These are phyloP conservation scores for Phyllosticta ampelicida DNA, from an alignment of 2,329 filamentous ascomycete species.

Conservation along the genomic window DNA sequence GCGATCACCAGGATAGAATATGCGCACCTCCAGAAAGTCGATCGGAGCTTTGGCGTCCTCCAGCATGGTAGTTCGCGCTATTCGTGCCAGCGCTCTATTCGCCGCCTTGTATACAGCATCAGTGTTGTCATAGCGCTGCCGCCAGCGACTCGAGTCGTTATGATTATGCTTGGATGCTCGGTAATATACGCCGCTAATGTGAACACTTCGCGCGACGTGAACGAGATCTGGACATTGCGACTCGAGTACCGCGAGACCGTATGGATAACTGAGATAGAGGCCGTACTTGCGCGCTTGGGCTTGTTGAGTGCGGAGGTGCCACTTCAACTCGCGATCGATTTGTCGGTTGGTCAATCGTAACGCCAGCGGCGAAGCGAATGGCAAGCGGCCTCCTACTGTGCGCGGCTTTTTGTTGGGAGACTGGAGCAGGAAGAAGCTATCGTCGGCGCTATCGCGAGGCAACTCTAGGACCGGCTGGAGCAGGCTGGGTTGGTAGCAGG, in stretches of 20 bases:
- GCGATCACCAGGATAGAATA: conserved; percentile 30
- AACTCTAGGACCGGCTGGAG: conserved; percentile 6
- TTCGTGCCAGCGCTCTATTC: conserved; percentile 20
- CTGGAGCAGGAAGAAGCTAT: conserved; percentile 2
- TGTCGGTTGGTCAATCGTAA: conserved; percentile 23
- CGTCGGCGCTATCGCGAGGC: not conserved
- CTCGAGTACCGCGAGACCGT: conserved; percentile 31
- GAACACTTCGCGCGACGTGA: conserved; percentile 29
- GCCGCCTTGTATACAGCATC: conserved; percentile 13
- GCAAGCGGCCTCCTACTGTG: conserved; percentile 7
- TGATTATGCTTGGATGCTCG: conserved; percentile 8
- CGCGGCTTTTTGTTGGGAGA: not conserved
- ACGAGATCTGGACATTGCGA: conserved; percentile 29
- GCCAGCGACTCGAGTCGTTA: not conserved
- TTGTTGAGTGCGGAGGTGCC: conserved; percentile 21
- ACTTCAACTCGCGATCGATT: conserved; percentile 25
- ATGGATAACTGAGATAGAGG: conserved; percentile 31
- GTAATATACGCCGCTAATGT: conserved; percentile 29
- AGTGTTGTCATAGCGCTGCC: conserved; percentile 8
- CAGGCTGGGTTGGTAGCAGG: conserved; percentile 8
- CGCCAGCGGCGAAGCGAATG: conserved; percentile 18
- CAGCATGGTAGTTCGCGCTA: conserved; percentile 20
- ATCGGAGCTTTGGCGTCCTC: conserved; percentile 15
- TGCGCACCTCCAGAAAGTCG: conserved; percentile 27
- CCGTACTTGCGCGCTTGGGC: conserved; percentile 20